These are phyloP conservation scores for Backusella sp. DNA, from an alignment of 192 early-diverging fungal genomes.

Conservation along the genomic window DNA sequence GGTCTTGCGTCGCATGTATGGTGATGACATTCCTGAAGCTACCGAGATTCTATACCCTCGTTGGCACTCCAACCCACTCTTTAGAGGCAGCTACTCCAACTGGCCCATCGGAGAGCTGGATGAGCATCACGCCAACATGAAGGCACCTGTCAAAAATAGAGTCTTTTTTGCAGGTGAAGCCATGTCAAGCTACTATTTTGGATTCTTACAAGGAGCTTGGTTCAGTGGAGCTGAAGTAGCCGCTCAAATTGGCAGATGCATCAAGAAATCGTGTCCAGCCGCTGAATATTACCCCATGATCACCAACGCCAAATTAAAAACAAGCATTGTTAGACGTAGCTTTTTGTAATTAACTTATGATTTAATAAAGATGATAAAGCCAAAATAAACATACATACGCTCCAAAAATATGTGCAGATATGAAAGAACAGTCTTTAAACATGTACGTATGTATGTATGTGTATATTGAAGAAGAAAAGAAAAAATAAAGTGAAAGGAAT, in stretches of 20 bases:
- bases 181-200: slow-evolving; percentile 32
- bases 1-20: slow-evolving; percentile 35
- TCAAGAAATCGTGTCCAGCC: slow-evolving; percentile 22
- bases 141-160: slow-evolving; percentile 31
- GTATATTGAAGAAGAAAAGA: not conserved
- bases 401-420: not conserved
- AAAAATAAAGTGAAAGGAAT: not conserved
- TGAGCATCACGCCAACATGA: slow-evolving; percentile 38
- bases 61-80: slow-evolving; percentile 39
- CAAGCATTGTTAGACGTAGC: slow-evolving; percentile 12
- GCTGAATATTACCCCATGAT: slow-evolving; percentile 29
- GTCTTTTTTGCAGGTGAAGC: slow-evolving; percentile 42
- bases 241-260: slow-evolving; percentile 11
- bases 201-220: slow-evolving; percentile 31
- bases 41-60: slow-evolving; percentile 31
- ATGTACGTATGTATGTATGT: not conserved
- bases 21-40: slow-evolving; percentile 27
- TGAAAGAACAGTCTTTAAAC: not conserved
- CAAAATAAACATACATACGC: not conserved
- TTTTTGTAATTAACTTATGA: not conserved
- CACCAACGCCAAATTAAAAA: slow-evolving; percentile 3
- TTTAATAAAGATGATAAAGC: not conserved
- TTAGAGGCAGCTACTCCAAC: slow-evolving; percentile 39
- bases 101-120: slow-evolving; percentile 40
- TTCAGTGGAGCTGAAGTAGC: slow-evolving; percentile 22